Conservation (phyloP, 192 early-diverging fungal species). For the Podila epicladia region DNA sequence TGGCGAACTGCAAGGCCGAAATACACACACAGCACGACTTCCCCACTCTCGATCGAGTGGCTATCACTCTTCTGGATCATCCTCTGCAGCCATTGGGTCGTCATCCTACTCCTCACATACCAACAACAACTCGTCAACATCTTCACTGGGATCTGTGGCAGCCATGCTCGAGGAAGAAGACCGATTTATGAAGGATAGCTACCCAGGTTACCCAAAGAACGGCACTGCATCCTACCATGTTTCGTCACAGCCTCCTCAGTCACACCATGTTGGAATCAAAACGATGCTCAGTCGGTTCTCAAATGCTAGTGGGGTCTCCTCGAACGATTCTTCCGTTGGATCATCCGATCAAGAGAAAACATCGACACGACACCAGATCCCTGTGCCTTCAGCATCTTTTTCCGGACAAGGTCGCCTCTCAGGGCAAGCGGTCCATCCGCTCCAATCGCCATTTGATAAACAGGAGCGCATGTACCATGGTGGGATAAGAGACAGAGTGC, state of each 20-base stretch:
- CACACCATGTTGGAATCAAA: conserved; percentile 34
- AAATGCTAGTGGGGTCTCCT: background rate
- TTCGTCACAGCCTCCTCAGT: conserved; percentile 8
- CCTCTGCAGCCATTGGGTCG: conserved; percentile 19
- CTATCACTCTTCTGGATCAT: conserved; percentile 35
- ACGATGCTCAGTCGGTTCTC: conserved; percentile 46
- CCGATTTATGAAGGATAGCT: conserved; percentile 15
- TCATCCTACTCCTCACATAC: conserved; percentile 30
- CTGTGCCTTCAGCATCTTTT: conserved; percentile 6
- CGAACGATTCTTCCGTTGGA: background rate
- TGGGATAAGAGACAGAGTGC: background rate
- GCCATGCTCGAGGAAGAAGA: conserved; percentile 37
- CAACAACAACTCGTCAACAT: conserved; percentile 30
- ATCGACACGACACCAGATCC: conserved; percentile 11
- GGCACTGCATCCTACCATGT: conserved; percentile 8
- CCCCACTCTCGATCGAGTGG: conserved; percentile 10
- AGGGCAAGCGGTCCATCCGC: conserved; percentile 17
- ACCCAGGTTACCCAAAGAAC: conserved; percentile 5
- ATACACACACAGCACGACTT: background rate
- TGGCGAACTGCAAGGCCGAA: background rate
- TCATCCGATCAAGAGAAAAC: background rate
- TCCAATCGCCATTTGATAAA: background rate
- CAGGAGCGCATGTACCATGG: no score
- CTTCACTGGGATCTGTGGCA: conserved; percentile 31
- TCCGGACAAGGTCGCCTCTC: background rate